These are phyloP conservation scores for Diplodia corticola DNA, from an alignment of 2,329 filamentous ascomycete species.

Conservation along the genomic window DNA sequence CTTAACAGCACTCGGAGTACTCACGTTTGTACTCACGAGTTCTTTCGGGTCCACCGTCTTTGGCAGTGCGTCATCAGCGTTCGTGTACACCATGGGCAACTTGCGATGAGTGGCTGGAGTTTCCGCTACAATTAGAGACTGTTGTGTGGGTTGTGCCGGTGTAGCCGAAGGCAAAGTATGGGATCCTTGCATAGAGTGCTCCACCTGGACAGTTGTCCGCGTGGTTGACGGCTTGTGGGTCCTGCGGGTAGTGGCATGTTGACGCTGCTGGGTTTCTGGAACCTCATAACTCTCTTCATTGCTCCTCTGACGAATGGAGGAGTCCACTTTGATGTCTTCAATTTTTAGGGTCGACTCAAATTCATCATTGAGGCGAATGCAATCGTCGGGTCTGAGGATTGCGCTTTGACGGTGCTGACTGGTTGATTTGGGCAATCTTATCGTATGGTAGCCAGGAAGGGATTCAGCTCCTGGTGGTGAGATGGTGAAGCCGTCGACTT, in stretches of 20 bases:
- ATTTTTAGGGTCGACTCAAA: not conserved
- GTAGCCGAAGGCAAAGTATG: not conserved
- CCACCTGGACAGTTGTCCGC: slow-evolving; percentile 1
- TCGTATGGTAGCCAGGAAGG: not conserved
- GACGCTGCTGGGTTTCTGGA: not conserved
- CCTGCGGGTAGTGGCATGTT: not conserved
- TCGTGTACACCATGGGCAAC: not conserved
- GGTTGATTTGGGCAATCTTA: not conserved
- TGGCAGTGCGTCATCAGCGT: not conserved
- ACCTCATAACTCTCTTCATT: not conserved
- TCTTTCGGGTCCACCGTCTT: not conserved
- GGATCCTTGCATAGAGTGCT: slow-evolving; percentile 12
- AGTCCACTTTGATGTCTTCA: not conserved
- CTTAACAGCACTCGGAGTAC: not conserved
- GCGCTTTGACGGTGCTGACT: not conserved
- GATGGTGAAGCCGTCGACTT: not conserved
- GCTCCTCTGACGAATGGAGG: not conserved
- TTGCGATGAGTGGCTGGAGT: slow-evolving; percentile 3
- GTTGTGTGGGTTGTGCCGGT: not conserved
- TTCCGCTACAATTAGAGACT: not conserved
- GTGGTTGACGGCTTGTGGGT: not conserved
- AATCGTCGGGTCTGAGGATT: slow-evolving; percentile 4
- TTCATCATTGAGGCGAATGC: not conserved
- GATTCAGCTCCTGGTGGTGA: not conserved
- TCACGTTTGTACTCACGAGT: not conserved